Evolutionary conservation across 2,329 filamentous ascomycete genomes (phyloP).

Genomic region (Chaetomium globosum): DNA sequence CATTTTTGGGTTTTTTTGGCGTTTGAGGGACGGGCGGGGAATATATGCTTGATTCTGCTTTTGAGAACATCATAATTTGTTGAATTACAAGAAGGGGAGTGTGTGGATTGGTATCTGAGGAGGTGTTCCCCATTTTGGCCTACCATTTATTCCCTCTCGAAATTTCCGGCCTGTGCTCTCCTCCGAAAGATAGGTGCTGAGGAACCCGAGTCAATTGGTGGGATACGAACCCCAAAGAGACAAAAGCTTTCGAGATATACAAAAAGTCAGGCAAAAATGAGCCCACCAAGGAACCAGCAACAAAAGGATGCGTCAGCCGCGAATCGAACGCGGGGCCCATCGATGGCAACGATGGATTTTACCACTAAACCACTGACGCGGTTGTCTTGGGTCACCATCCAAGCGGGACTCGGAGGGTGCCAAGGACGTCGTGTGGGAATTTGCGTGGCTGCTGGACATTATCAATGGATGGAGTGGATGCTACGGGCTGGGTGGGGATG

Average conservation of each 20-base stretch:
- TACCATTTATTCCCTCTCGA: not conserved
- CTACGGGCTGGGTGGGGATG: not conserved
- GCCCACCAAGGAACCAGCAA: not conserved
- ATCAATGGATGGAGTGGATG: not conserved
- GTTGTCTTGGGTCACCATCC: not conserved
- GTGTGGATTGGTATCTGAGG: not conserved
- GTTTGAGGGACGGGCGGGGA: not conserved
- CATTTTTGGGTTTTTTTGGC: conserved; percentile 13
- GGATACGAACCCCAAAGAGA: not conserved
- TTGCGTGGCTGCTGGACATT: not conserved
- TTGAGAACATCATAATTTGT: not conserved
- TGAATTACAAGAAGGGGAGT: not conserved
- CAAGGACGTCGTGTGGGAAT: not conserved
- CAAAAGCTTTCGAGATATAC: not conserved
- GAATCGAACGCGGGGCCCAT: conserved; percentile 46
- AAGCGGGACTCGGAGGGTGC: not conserved
- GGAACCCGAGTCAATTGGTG: no score
- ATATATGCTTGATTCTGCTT: not conserved
- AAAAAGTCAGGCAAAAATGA: not conserved
- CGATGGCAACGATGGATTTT: conserved; percentile 59
- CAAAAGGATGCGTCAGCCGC: conserved; percentile 34
- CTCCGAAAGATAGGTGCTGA: not conserved
- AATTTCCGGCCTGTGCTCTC: not conserved
- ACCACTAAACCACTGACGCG: conserved; percentile 54
- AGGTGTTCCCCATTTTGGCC: not conserved